Conservation (phyloP, 257 asterid species). For the Nicotiana obtusifolia region DNA sequence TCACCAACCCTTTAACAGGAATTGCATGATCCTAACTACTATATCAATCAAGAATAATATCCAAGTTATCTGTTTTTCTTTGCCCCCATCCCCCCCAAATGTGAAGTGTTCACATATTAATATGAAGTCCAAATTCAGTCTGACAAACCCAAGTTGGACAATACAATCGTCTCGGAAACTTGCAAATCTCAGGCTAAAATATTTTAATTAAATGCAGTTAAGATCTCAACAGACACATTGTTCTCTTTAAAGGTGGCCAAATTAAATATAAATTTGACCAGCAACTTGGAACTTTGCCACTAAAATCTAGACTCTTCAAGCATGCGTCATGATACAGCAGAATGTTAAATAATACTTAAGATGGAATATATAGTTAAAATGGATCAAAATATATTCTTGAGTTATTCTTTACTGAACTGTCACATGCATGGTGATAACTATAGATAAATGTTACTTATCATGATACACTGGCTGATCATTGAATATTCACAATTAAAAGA, state of each 20-base stretch:
- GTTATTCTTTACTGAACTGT: background rate
- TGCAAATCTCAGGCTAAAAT: background rate
- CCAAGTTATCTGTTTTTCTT: background rate
- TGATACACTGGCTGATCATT: background rate
- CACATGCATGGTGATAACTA: background rate
- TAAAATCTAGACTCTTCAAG: background rate
- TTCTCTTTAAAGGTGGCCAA: background rate
- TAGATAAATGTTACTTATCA: background rate
- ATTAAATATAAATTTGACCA: background rate
- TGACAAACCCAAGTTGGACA: background rate
- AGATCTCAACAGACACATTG: background rate
- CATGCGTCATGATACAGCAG: background rate
- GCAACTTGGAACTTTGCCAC: background rate
- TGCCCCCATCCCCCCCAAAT: background rate
- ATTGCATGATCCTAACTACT: constrained; percentile 42
- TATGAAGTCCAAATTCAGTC: background rate
- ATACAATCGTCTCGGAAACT: constrained; percentile 7
- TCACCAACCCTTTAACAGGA: constrained; percentile 53
- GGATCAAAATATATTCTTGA: background rate
- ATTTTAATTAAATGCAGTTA: background rate
- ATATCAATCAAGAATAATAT: background rate
- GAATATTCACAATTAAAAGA: background rate
- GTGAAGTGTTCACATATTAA: background rate
- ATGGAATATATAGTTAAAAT: background rate
- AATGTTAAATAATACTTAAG: background rate